A percentile compares a stretch with the other conserved stretches of the same genome.
These are phyloP conservation scores for Epicoccum sorghinum DNA, from an alignment of 2,329 filamentous ascomycete species.

Conservation along the genomic window DNA sequence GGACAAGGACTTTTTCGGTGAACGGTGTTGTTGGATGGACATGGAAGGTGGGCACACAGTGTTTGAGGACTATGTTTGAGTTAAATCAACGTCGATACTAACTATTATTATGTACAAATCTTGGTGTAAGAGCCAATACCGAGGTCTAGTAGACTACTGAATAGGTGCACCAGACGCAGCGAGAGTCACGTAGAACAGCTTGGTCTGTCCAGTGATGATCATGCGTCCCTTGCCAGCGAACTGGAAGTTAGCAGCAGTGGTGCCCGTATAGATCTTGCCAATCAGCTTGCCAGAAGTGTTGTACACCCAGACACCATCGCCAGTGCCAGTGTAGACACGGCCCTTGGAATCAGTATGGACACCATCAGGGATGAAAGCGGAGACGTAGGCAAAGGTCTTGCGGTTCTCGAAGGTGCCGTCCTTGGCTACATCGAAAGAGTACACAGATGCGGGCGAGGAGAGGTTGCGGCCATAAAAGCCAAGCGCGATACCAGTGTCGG, in stretches of 20 bases:
- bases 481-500: conserved; percentile 44
- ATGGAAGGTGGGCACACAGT: too few relatives aligned
- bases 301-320: conserved; percentile 60
- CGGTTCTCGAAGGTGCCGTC: conserved; percentile 30
- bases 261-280: conserved; percentile 43
- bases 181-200: conserved; percentile 31
- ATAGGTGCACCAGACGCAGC: conserved; percentile 23
- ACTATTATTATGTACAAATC: too few relatives aligned
- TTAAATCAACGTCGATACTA: too few relatives aligned
- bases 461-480: conserved; percentile 31
- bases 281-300: conserved; percentile 53
- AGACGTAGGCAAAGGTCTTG: conserved; percentile 30
- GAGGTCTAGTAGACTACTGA: neutral
- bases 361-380: conserved; percentile 29
- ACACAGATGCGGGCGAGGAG: conserved; percentile 29
- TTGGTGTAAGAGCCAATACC: too few relatives aligned
- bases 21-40: too few relatives aligned
- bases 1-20: too few relatives aligned
- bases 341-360: conserved; percentile 49
- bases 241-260: conserved; percentile 30
- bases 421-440: conserved; percentile 29
- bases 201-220: conserved; percentile 32
- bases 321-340: conserved; percentile 60
- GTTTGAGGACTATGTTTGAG: too few relatives aligned
- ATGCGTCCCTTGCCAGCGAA: conserved; percentile 34